phyloP scores from a whole-genome alignment of 176 grass and related monocot species.

The Oryza nivara region DNA sequence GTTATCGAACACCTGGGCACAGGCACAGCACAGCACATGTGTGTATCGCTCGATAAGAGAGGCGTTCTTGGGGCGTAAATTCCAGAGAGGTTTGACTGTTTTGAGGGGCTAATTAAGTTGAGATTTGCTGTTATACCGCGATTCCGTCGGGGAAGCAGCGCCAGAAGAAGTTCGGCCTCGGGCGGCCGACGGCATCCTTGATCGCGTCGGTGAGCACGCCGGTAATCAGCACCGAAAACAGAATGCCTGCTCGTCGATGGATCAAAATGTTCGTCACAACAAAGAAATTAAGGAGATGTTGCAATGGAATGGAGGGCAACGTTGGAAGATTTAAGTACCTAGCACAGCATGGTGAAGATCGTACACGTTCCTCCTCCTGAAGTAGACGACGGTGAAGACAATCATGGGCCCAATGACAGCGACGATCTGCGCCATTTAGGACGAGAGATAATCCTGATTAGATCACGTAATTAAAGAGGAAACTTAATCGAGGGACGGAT shows the following conservation, averaged over 20 bases:
- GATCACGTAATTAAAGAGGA: no score
- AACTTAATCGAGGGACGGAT: not conserved
- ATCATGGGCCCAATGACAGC: conserved; percentile 50
- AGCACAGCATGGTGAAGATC: conserved; percentile 55
- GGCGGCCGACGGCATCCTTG: conserved; percentile 53
- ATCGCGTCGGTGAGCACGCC: conserved; percentile 57
- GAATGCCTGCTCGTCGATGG: conserved; percentile 24
- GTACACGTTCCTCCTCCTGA: conserved; percentile 37
- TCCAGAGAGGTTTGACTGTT: not conserved
- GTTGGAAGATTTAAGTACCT: conserved; percentile 9
- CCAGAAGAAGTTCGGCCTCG: conserved; percentile 54
- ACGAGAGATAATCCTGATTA: not conserved
- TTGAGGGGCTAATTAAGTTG: not conserved
- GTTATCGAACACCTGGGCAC: conserved; percentile 46
- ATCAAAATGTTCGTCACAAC: not conserved
- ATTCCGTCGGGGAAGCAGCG: conserved; percentile 59
- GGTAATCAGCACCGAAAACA: conserved; percentile 52
- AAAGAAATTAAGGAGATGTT: no score
- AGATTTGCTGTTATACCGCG: conserved; percentile 14
- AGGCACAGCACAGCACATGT: no score
- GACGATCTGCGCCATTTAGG: conserved; percentile 19
- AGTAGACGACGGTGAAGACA: conserved; percentile 32
- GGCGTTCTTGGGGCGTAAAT: not conserved
- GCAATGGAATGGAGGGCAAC: not conserved
- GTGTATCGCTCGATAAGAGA: not conserved